These are phyloP conservation scores for Aristolochia fimbriata DNA, from an alignment of 164 flowering plant species.

Conservation along the genomic window DNA sequence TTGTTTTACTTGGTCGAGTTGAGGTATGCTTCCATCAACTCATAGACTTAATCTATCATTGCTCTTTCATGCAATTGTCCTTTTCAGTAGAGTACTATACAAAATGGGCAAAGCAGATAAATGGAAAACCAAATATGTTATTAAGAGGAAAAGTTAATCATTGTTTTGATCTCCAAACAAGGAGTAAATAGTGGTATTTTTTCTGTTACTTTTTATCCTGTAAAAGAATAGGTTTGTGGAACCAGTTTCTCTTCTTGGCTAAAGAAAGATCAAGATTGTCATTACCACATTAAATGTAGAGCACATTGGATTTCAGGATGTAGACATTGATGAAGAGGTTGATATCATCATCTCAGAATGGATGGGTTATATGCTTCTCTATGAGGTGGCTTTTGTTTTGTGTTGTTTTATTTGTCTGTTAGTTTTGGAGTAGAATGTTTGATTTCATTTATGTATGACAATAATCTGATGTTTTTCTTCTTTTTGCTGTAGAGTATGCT, in stretches of 20 bases:
- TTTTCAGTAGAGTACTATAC: too few relatives aligned
- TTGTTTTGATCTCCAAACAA: too few relatives aligned
- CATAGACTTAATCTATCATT: too few relatives aligned
- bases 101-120: neutral
- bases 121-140: too few relatives aligned
- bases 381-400: constrained; percentile 35
- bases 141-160: too few relatives aligned
- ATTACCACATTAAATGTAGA: neutral
- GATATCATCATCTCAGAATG: constrained; percentile 98
- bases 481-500: constrained; percentile 71
- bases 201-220: neutral
- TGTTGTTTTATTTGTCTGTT: too few relatives aligned
- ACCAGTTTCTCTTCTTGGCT: too few relatives aligned
- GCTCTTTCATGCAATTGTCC: too few relatives aligned
- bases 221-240: too few relatives aligned
- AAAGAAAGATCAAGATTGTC: too few relatives aligned
- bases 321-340: constrained; percentile 82
- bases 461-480: neutral
- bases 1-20: constrained; percentile 91
- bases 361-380: constrained; percentile 99
- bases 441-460: neutral
- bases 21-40: constrained; percentile 45
- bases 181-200: too few relatives aligned
- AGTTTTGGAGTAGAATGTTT: neutral
- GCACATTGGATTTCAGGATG: constrained; percentile 55